Percentiles rank a stretch among this genome's conserved stretches.
These are phyloP conservation scores for Bipolaris bicolor DNA, from an alignment of 2,329 filamentous ascomycete genomes.

Conservation along the genomic window DNA sequence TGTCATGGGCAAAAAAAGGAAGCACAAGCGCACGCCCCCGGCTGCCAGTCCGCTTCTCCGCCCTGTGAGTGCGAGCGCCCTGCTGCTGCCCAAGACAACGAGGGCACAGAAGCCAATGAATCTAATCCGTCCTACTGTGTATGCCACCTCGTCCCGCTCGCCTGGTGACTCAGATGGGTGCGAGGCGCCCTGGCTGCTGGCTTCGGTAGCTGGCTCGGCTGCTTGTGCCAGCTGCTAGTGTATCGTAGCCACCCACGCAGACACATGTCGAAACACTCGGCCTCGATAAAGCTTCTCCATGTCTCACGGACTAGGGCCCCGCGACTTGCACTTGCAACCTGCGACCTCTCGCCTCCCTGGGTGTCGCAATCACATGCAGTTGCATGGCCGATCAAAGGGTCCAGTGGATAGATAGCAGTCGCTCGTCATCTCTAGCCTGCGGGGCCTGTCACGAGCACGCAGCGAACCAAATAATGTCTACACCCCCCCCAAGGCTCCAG, in stretches of 20 bases:
- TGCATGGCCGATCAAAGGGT: constrained; percentile 33
- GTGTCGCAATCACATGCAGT: constrained; percentile 30
- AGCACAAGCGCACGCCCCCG: constrained; percentile 24
- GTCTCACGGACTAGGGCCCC: constrained; percentile 8
- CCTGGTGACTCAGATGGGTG: constrained; percentile 4
- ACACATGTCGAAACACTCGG: constrained; percentile 29
- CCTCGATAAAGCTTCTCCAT: constrained; percentile 26
- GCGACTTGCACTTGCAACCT: background rate
- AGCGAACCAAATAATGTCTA: background rate
- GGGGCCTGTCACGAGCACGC: constrained; percentile 12
- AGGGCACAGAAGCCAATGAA: background rate
- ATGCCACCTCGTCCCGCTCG: background rate
- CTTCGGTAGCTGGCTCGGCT: constrained; percentile 12
- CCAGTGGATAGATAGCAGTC: background rate
- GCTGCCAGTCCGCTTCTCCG: constrained; percentile 33
- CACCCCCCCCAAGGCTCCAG: no score
- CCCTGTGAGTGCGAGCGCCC: constrained; percentile 7
- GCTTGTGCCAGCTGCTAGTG: constrained; percentile 13
- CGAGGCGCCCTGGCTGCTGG: constrained; percentile 10
- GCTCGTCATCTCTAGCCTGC: constrained; percentile 32
- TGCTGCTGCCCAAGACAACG: constrained; percentile 7
- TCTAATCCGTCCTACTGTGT: no score
- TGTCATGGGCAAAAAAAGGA: constrained; percentile 27
- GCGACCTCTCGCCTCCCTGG: background rate
- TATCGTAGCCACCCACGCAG: background rate